Base-by-base conservation (phyloP, 352 stramenopile species). In the Pythium aphanidermatum region DNA sequence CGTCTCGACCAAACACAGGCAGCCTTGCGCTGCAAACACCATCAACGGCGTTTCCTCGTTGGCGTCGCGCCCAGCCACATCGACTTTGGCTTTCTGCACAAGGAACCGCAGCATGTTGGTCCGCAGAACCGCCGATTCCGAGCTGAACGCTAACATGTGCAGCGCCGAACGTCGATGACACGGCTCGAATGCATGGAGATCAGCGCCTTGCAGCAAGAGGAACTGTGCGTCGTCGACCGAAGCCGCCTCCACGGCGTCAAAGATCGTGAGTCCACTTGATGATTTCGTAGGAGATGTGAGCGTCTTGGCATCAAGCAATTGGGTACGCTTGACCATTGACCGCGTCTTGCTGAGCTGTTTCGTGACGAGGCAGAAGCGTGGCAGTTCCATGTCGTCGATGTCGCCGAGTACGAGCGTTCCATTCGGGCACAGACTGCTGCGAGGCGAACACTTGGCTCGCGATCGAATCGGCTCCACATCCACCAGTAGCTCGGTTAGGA, bases 71-170 rank as follows among this genome's bases (percentile, higher is more conserved):
- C 63, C 61, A 24, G 83, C 55, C 11, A 83, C 51, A 17, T 81
- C 63, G 0, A 79, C 34, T 3, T 58, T 65, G 1, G 55, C 57
- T 14, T 42, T 43, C 7, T 43, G 10, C 1, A 84, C 30, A 8
- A 89, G 58, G 30, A 84, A 89, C 4, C 60, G 57, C 16, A 89
- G 61, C 60, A 86, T 69, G 23, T 68, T 61, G 7, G 70, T 43
- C 3, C 74, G 64, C 7, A 65, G 65, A 2, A 58, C 56, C 20
- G 73, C 60, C 27, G 46, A 71, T 41, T 78, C 76, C 2, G 55
- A 59, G 28, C 68, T 82, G 47, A 82, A 80, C 2, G 76, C 67
- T 16, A 88, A 51, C 57, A 80, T 40, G 24, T 88, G 74, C 13
- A 88, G 51, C 2, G 72, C 64, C 20, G 64, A 72, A 9, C 76